These are phyloP conservation scores for Dactylellina leptospora DNA, from an alignment of 2,329 filamentous ascomycete genomes.

Conservation along the genomic window DNA sequence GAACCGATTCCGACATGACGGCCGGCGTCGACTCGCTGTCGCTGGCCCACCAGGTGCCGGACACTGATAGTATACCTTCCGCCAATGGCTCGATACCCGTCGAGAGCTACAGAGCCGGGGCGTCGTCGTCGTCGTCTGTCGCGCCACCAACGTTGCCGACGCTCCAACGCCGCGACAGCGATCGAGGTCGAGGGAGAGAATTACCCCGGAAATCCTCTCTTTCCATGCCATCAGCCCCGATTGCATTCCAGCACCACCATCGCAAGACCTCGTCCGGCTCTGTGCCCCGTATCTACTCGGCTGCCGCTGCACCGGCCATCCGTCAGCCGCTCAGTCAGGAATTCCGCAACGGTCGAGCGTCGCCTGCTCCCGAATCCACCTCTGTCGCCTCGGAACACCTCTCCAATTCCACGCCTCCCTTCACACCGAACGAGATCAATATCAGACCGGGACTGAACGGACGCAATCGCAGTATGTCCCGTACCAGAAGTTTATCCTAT, in stretches of 20 bases:
- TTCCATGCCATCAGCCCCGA: constrained; percentile 25
- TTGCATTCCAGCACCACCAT: constrained; percentile 46
- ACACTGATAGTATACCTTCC: neutral
- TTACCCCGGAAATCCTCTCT: constrained; percentile 33
- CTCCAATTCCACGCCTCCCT: constrained; percentile 38
- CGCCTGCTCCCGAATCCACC: constrained; percentile 9
- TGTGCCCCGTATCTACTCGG: constrained; percentile 10
- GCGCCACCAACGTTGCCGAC: constrained; percentile 10
- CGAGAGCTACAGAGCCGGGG: constrained; percentile 15
- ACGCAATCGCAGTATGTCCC: constrained; percentile 38
- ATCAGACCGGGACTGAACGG: constrained; percentile 4
- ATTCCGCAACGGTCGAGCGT: constrained; percentile 8
- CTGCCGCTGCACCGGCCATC: constrained; percentile 3
- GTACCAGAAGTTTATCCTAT: constrained; percentile 32
- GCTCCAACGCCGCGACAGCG: constrained; percentile 46
- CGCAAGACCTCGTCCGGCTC: constrained; percentile 35
- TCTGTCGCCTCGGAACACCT: constrained; percentile 46
- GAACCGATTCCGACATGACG: constrained; percentile 28
- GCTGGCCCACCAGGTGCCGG: constrained; percentile 3
- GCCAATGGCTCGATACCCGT: constrained; percentile 23
- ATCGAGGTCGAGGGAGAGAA: constrained; percentile 29
- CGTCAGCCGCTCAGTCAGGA: constrained; percentile 36
- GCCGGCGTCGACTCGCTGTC: constrained; percentile 24
- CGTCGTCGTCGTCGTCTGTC: neutral
- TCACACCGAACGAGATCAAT: constrained; percentile 25